Evolutionary conservation across 768 basidiomycete species (phyloP), one percentile per base, ranked within the genome.

Genomic region (Trametes villosa): DNA sequence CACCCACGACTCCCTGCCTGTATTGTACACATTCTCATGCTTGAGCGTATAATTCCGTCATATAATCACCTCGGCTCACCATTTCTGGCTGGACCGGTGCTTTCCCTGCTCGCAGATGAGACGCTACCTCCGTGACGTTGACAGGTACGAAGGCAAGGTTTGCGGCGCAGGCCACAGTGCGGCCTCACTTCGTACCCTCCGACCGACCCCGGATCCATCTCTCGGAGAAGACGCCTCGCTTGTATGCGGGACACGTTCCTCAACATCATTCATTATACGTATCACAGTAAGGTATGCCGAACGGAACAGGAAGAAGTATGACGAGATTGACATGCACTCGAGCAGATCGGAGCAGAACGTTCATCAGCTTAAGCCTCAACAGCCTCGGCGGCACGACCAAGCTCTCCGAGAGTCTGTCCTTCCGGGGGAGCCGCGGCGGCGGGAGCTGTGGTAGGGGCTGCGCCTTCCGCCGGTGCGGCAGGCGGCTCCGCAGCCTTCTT

Each of bases 401-500:
- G 54, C 45, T 57, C 62, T 13, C 24, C 58, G 17, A 33, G 6
- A 22, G 62, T 59, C 48, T 47, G 40, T 6, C 27, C 59, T 55
- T 61, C 65, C 17, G 62, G 48, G 13, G 53, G 45, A 27, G 45
- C 27, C 12, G 15, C 59, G 30, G 53, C 53, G 3, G 62, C 62
- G 40, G 57, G 46, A 7, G 31, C 59, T 20, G 59, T 60, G 15
- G 57, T 34, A 29, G 63, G 38, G 22, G 44, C 44, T 13, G 40
- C 53, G n/a, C 26, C 60, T 9, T 51, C 47, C 29, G 33, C 60
- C 3, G 57, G 36, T 4, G 7, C 40, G n/a, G 63, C 51, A n/a
- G 63, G 52, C 4, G 68, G 36, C 30, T 62, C 62, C 34, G 59
- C 57, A 15, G 65, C 63, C 53, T 62, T 63, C 55, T 64, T 74